Percentiles rank a stretch among this genome's conserved stretches.
These are phyloP conservation scores for Thelonectria rubi DNA, from an alignment of 2,329 filamentous ascomycete species.

Conservation along the genomic window DNA sequence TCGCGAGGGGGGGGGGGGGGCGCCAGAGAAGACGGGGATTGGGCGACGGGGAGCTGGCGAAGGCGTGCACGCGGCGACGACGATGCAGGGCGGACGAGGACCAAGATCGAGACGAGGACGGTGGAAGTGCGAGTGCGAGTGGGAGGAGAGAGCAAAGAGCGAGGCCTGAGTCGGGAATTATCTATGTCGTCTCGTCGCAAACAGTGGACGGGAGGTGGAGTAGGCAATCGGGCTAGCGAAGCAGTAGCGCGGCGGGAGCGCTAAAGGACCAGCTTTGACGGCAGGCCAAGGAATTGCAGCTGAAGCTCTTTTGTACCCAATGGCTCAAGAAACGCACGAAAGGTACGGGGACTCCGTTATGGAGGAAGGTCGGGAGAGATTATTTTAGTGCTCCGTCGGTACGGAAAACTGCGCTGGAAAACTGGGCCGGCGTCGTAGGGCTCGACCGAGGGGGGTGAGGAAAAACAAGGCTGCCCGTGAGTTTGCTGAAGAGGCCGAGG, in stretches of 20 bases:
- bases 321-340: too few species aligned
- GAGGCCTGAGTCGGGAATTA: neutral
- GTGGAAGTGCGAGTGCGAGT: neutral
- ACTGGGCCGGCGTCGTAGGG: neutral
- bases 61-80: neutral
- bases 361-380: too few species aligned
- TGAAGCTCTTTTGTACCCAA: too few species aligned
- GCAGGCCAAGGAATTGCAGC: neutral
- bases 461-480: too few species aligned
- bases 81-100: neutral
- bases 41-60: neutral
- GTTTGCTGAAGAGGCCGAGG: too few species aligned
- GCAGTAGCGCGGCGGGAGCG: slow-evolving; percentile 25
- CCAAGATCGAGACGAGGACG: neutral
- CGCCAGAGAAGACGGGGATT: neutral
- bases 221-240: slow-evolving; percentile 14
- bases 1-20: neutral
- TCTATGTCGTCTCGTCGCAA: slow-evolving; percentile 5
- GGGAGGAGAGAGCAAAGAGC: slow-evolving; percentile 5
- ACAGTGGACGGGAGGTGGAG: slow-evolving; percentile 9
- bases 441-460: neutral
- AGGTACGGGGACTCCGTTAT: too few species aligned
- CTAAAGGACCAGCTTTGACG: slow-evolving; percentile 19
- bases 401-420: too few species aligned
- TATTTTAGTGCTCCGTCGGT: too few species aligned